A percentile compares a stretch with the other conserved stretches of the same genome.
Evolutionary conservation across 257 asterid genomes (phyloP).

Genomic region (Fraxinus americana): DNA sequence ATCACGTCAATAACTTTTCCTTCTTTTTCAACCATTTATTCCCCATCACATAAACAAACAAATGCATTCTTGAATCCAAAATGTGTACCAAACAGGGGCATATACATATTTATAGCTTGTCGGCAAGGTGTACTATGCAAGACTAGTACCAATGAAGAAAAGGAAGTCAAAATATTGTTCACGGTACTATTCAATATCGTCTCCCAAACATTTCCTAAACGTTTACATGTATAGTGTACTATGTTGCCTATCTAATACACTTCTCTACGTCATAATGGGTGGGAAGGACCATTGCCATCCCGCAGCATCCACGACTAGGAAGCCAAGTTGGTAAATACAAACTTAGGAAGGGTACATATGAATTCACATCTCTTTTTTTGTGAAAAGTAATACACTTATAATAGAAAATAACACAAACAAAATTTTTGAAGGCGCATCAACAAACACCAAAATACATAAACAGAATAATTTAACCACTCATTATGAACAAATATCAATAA

Average conservation of each 20-base stretch:
- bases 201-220: not conserved
- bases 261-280: not conserved
- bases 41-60: no score
- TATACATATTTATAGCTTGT: not conserved
- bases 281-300: not conserved
- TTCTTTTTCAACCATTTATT: no score
- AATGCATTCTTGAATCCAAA: no score
- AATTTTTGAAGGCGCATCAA: not conserved
- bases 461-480: conserved; percentile 1
- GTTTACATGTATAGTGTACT: not conserved
- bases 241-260: conserved; percentile 1
- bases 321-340: not conserved
- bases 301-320: not conserved
- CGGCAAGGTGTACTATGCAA: not conserved
- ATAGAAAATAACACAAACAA: not conserved
- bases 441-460: not conserved
- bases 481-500: not conserved
- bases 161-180: not conserved
- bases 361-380: not conserved
- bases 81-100: no score
- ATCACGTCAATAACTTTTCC: no score
- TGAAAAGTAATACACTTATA: not conserved
- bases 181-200: not conserved
- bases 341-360: not conserved
- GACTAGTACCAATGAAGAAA: not conserved